phyloP scores from a whole-genome alignment of 2,329 filamentous ascomycete genomes.

The Cadophora sp. region DNA sequence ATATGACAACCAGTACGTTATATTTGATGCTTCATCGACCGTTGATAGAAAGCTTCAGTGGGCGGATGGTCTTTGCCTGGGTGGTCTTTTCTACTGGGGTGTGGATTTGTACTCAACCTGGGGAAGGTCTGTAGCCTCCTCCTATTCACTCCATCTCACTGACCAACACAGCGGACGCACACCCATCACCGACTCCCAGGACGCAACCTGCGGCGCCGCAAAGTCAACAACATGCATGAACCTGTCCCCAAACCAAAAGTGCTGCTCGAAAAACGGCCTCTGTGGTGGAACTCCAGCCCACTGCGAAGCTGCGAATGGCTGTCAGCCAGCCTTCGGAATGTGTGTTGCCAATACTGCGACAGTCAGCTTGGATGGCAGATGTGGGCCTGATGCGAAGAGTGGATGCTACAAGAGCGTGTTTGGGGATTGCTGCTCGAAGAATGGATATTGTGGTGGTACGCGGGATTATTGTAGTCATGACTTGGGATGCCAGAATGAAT shows the following conservation, averaged over 20 bases:
- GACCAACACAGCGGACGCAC: slow-evolving; percentile 20
- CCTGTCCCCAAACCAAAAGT: slow-evolving; percentile 14
- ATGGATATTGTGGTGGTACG: slow-evolving; percentile 30
- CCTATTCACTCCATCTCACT: neutral
- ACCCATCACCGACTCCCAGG: neutral
- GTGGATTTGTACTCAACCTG: slow-evolving; percentile 37
- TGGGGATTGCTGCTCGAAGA: slow-evolving; percentile 32
- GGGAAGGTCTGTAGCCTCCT: slow-evolving; percentile 28
- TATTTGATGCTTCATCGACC: slow-evolving; percentile 49
- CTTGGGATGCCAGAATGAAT: slow-evolving; percentile 17
- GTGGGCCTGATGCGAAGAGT: slow-evolving; percentile 17
- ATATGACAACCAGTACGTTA: slow-evolving; percentile 50
- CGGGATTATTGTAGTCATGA: slow-evolving; percentile 23
- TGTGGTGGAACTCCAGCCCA: slow-evolving; percentile 26
- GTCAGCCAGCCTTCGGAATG: slow-evolving; percentile 29
- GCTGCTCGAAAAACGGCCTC: slow-evolving; percentile 27
- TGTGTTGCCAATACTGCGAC: slow-evolving; percentile 15
- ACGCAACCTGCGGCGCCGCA: slow-evolving; percentile 10
- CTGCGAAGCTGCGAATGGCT: slow-evolving; percentile 28
- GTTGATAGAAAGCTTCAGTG: slow-evolving; percentile 43
- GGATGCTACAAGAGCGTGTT: slow-evolving; percentile 25
- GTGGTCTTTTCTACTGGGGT: slow-evolving; percentile 42
- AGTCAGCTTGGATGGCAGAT: slow-evolving; percentile 29
- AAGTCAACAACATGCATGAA: slow-evolving; percentile 11
- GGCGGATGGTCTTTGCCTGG: slow-evolving; percentile 40